phyloP scores from a whole-genome alignment of 352 stramenopile species.

The Pythium chondricola region DNA sequence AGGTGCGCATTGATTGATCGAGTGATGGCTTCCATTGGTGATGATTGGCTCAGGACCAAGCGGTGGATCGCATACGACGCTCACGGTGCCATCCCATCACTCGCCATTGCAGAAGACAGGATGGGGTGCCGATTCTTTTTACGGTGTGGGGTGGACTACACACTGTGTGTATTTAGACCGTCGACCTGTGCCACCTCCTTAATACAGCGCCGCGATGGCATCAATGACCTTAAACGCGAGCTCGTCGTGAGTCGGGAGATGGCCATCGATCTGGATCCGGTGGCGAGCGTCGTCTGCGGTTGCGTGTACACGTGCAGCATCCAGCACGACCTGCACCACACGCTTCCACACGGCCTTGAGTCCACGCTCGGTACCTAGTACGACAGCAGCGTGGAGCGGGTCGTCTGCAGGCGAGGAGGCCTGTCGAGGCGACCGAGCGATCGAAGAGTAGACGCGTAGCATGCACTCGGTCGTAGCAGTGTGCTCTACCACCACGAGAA shows the following conservation, averaged over 20 bases:
- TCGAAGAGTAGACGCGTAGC: constrained; percentile 42
- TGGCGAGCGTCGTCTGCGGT: constrained; percentile 14
- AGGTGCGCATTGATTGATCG: constrained; percentile 26
- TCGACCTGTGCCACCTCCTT: too few species aligned
- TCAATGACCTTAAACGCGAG: constrained; percentile 47
- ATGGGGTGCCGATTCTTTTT: too few species aligned
- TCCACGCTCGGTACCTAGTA: constrained; percentile 33
- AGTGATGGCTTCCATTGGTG: constrained; percentile 10
- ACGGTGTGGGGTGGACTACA: too few species aligned
- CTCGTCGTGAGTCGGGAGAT: constrained; percentile 56
- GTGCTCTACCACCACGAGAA: constrained; percentile 11
- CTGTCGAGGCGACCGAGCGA: not conserved
- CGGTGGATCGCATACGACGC: too few species aligned
- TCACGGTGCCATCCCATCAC: not conserved
- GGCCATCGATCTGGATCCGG: constrained; percentile 30
- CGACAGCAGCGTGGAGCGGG: constrained; percentile 25
- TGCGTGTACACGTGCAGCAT: constrained; percentile 22
- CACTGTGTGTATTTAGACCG: too few species aligned
- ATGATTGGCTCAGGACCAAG: too few species aligned
- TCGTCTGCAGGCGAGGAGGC: constrained; percentile 13
- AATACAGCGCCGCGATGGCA: constrained; percentile 37
- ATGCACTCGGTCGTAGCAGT: not conserved
- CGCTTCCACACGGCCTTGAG: constrained; percentile 54
- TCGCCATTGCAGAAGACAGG: too few species aligned
- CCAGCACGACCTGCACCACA: constrained; percentile 35